Evolutionary conservation across 352 stramenopile species (phyloP).

Genomic region (Pythium apleroticum): DNA sequence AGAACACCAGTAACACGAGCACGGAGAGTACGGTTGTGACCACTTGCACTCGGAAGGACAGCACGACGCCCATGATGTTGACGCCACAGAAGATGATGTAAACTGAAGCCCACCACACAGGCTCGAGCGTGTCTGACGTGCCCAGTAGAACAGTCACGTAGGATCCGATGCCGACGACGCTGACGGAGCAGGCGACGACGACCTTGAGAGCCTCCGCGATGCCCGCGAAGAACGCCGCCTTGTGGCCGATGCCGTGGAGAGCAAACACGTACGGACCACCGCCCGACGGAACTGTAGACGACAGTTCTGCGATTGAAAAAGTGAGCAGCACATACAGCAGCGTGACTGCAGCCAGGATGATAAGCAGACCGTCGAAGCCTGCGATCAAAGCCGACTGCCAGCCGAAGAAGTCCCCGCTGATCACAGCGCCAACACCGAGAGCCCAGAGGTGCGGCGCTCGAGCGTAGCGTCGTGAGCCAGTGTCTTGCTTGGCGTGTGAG

Average conservation of each 20-base stretch:
- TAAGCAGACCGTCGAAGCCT: conserved; percentile 59
- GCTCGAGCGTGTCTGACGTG: conserved; percentile 33
- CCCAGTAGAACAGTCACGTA: conserved; percentile 60
- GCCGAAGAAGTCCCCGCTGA: conserved; percentile 71
- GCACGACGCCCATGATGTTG: conserved; percentile 60
- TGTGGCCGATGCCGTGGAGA: conserved; percentile 55
- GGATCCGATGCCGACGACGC: conserved; percentile 49
- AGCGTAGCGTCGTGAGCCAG: conserved; percentile 47
- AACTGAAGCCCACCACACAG: conserved; percentile 59
- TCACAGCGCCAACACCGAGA: conserved; percentile 64
- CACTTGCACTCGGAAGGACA: conserved; percentile 61
- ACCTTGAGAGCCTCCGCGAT: conserved; percentile 70
- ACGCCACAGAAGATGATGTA: conserved; percentile 56
- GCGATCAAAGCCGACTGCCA: conserved; percentile 66
- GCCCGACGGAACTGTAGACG: conserved; percentile 48
- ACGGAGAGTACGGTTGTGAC: conserved; percentile 51
- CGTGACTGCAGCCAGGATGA: conserved; percentile 61
- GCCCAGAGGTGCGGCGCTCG: conserved; percentile 64
- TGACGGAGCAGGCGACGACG: conserved; percentile 44
- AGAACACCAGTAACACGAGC: conserved; percentile 59
- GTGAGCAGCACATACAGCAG: conserved; percentile 63
- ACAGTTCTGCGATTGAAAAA: conserved; percentile 76
- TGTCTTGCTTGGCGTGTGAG: not conserved
- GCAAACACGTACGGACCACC: conserved; percentile 72
- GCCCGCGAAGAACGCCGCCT: conserved; percentile 56